Conservation (phyloP, 148 eudicot species). For the Rhododendron griersonianum region DNA sequence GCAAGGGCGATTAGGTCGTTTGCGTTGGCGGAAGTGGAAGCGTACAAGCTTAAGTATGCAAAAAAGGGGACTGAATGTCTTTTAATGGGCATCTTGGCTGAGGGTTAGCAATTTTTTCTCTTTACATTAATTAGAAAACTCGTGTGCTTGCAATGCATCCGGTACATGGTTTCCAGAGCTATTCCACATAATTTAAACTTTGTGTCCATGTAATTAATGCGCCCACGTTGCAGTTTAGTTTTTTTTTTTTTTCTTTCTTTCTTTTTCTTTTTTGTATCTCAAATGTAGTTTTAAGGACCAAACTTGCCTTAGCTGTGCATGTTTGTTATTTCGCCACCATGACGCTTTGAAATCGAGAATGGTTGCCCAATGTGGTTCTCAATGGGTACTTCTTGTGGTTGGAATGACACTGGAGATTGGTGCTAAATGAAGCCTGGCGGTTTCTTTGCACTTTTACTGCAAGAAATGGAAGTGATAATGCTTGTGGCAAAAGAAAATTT, state of each 20-base stretch:
- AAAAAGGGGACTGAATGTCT: constrained; percentile 82
- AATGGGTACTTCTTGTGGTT: background rate
- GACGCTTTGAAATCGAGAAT: background rate
- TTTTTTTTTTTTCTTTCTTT: too few relatives aligned
- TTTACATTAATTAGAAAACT: background rate
- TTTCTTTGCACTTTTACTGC: background rate
- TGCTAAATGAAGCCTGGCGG: background rate
- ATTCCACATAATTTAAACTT: background rate
- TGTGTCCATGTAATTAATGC: background rate
- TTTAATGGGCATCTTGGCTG: constrained; percentile 86
- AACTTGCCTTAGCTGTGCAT: background rate
- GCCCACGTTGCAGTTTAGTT: background rate
- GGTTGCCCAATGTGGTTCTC: background rate
- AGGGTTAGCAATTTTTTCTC: constrained; percentile 49
- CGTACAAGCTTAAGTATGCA: constrained; percentile 77
- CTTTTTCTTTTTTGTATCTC: background rate
- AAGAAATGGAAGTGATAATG: background rate
- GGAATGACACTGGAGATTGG: background rate
- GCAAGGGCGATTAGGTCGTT: constrained; percentile 74
- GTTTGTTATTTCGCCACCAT: background rate
- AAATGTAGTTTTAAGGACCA: background rate
- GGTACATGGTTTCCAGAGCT: background rate
- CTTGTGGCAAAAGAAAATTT: background rate
- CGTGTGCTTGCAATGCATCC: background rate
- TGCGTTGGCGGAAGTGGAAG: constrained; percentile 78